These are phyloP conservation scores for Geotrichum candidum DNA, from an alignment of 1,139 yeast genomes.

Conservation along the genomic window DNA sequence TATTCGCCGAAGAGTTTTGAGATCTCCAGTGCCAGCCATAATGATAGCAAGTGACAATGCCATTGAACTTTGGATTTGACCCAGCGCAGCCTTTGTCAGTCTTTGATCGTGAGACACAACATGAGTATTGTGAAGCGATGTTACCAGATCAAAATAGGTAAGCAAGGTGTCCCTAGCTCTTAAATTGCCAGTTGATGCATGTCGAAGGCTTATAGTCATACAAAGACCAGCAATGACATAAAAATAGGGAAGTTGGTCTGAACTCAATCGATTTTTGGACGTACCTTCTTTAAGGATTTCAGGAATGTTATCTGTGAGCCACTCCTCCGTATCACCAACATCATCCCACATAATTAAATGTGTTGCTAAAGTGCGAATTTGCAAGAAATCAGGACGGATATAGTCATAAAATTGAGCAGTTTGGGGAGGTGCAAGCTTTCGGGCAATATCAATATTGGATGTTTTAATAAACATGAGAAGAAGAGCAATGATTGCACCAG, in stretches of 20 bases:
- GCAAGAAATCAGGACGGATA: constrained; percentile 71
- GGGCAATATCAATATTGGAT: constrained; percentile 54
- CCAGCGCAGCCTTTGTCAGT: constrained; percentile 52
- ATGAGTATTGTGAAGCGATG: constrained; percentile 47
- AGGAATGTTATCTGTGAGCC: constrained; percentile 62
- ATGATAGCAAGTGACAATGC: constrained; percentile 63
- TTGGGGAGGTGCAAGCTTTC: constrained; percentile 57
- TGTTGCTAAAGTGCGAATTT: constrained; percentile 62
- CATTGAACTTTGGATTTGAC: constrained; percentile 53
- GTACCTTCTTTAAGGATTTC: constrained; percentile 28
- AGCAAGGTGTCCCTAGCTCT: constrained; percentile 57
- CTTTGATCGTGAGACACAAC: constrained; percentile 51
- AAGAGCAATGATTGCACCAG: constrained; percentile 77
- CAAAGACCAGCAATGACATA: constrained; percentile 73
- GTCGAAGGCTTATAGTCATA: constrained; percentile 66
- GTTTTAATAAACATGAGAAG: constrained; percentile 70
- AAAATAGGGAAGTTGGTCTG: constrained; percentile 59
- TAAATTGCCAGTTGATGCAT: constrained; percentile 62
- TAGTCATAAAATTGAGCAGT: constrained; percentile 61
- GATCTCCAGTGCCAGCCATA: constrained; percentile 91
- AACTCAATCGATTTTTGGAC: constrained; percentile 39
- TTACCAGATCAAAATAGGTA: constrained; percentile 54
- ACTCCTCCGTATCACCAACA: constrained; percentile 47
- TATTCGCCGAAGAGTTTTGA: constrained; percentile 66
- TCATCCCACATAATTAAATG: constrained; percentile 75